Percentiles rank a stretch among this genome's conserved stretches.
phyloP scores from a whole-genome alignment of 768 basidiomycete species.

The Podaxis pistillaris region DNA sequence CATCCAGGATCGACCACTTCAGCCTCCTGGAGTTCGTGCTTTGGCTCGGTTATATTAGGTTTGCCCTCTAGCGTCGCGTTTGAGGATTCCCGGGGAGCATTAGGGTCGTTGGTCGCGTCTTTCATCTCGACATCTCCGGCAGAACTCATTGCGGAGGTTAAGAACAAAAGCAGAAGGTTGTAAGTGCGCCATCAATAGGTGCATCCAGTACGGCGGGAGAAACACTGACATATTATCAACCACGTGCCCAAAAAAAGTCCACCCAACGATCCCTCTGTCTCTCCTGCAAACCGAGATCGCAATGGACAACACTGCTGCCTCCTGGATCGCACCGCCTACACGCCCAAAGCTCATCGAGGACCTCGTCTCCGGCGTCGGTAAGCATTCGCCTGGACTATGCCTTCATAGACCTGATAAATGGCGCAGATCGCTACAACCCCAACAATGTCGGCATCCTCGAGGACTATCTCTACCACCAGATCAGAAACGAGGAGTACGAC shows the following conservation, averaged over 20 bases:
- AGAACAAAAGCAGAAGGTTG: neutral
- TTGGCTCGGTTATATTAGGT: neutral
- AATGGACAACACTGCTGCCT: slow-evolving; percentile 45
- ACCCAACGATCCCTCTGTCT: neutral
- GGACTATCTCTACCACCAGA: slow-evolving; percentile 96
- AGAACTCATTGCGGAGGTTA: slow-evolving; percentile 3
- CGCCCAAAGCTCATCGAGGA: slow-evolving; percentile 88
- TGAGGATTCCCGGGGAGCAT: neutral
- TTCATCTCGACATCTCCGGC: slow-evolving; percentile 16
- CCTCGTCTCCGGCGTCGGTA: slow-evolving; percentile 88
- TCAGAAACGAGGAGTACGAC: slow-evolving; percentile 88
- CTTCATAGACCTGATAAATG: slow-evolving; percentile 8
- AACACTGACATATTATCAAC: neutral
- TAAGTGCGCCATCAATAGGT: neutral
- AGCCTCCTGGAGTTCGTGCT: slow-evolving; percentile 3
- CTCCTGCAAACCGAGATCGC: slow-evolving; percentile 15
- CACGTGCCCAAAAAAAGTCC: slow-evolving; percentile 32
- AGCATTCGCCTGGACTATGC: slow-evolving; percentile 25
- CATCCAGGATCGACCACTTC: slow-evolving; percentile 9
- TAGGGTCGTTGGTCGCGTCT: neutral
- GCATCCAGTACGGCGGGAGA: neutral
- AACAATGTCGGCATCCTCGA: slow-evolving; percentile 91
- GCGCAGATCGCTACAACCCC: slow-evolving; percentile 92
- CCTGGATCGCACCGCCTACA: slow-evolving; percentile 72
- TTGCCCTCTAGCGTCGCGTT: neutral